Percentiles rank a stretch among this genome's conserved stretches.
Conservation (phyloP, 805 yeast genomes). For the Saturnispora dispora region DNA sequence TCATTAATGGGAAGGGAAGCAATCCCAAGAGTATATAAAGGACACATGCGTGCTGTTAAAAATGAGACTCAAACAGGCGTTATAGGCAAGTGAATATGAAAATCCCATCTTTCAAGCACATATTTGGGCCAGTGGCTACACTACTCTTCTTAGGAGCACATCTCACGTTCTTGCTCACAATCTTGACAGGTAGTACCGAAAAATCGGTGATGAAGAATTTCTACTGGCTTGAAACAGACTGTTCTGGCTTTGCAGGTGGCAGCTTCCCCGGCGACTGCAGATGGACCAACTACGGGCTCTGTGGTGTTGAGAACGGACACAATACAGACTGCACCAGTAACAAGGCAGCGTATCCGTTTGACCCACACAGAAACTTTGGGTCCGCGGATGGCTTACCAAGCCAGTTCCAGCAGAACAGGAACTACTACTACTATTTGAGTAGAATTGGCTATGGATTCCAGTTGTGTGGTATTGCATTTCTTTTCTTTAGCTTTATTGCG, state of each 20-base stretch:
- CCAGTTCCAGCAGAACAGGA: constrained; percentile 38
- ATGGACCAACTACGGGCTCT: constrained; percentile 76
- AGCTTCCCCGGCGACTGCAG: constrained; percentile 39
- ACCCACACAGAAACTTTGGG: constrained; percentile 70
- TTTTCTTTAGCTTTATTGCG: constrained; percentile 39
- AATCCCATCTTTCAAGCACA: neutral
- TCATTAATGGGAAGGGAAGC: neutral
- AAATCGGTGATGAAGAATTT: constrained; percentile 45
- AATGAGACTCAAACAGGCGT: no score
- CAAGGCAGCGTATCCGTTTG: constrained; percentile 74
- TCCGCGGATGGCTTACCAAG: constrained; percentile 40
- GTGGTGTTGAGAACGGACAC: constrained; percentile 33
- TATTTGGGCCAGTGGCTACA: constrained; percentile 8
- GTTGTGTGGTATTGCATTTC: constrained; percentile 47
- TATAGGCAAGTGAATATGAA: neutral
- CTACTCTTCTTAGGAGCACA: constrained; percentile 31
- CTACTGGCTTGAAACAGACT: constrained; percentile 76
- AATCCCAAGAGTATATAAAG: neutral
- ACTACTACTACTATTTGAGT: constrained; percentile 54
- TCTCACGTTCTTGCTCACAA: constrained; percentile 48
- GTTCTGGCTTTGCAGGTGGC: constrained; percentile 42
- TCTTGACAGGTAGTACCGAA: constrained; percentile 55
- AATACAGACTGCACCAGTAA: constrained; percentile 43
- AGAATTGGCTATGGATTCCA: constrained; percentile 62
- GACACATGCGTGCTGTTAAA: no score